phyloP scores from a whole-genome alignment of 75 land plant genomes.

The Picea glauca region DNA sequence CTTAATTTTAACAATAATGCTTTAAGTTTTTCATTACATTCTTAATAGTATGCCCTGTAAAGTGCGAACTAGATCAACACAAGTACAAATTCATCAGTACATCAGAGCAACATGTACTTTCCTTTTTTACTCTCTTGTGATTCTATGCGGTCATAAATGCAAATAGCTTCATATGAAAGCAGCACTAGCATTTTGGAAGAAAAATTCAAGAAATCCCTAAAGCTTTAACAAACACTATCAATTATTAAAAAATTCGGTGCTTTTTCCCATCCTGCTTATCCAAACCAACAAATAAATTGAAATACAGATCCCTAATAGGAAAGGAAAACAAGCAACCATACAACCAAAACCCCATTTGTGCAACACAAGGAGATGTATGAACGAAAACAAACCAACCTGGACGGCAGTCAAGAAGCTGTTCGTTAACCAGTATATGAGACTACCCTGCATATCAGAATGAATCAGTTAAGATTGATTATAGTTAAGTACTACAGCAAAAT shows the following conservation, averaged over 20 bases:
- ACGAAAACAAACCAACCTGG: constrained; percentile 15
- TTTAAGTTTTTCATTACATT: background rate
- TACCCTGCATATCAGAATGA: constrained; percentile 19
- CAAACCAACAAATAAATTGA: background rate
- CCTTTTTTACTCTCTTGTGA: too few species aligned
- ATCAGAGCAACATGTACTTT: too few species aligned
- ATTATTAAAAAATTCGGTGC: background rate
- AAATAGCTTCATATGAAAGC: background rate
- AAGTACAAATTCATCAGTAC: background rate
- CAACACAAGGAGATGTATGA: background rate
- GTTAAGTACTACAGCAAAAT: background rate
- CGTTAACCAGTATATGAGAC: constrained; percentile 25
- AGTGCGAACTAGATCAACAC: background rate
- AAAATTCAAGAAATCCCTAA: background rate
- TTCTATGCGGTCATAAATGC: too few species aligned
- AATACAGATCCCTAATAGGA: background rate
- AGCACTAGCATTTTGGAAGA: background rate
- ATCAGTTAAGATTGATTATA: background rate
- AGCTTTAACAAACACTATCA: background rate
- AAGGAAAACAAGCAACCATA: background rate
- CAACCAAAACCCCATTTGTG: background rate
- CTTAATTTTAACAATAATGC: too few species aligned
- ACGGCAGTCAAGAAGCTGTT: constrained; percentile 19
- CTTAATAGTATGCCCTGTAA: background rate
- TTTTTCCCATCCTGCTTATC: background rate